A percentile compares a stretch with the other conserved stretches of the same genome.
These are phyloP conservation scores for Chimonanthus salicifolius DNA, from an alignment of 164 flowering plant species.

Conservation along the genomic window DNA sequence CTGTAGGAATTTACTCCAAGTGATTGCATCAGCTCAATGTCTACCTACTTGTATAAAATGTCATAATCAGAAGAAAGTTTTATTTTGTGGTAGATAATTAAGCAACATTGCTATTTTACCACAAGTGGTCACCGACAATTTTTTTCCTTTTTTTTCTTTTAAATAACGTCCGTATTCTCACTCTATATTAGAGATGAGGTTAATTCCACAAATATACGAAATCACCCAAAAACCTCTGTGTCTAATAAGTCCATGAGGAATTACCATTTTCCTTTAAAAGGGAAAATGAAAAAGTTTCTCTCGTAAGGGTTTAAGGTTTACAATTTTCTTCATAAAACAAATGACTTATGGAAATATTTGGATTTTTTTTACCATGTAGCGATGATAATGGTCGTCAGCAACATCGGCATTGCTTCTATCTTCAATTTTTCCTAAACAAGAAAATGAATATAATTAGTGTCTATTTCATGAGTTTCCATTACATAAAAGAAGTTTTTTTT, in stretches of 20 bases:
- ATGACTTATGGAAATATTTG: not conserved
- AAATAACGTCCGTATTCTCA: not conserved
- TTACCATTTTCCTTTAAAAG: no score
- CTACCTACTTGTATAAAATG: slow-evolving; percentile 1
- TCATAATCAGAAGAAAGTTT: not conserved
- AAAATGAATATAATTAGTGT: not conserved
- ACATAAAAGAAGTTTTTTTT: no score
- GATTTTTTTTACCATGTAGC: not conserved
- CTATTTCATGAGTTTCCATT: no score
- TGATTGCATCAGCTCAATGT: slow-evolving; percentile 49
- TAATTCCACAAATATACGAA: no score
- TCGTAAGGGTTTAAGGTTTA: no score
- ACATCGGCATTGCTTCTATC: slow-evolving; percentile 6
- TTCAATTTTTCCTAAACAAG: slow-evolving; percentile 2
- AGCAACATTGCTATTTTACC: not conserved
- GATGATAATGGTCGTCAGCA: slow-evolving; percentile 11
- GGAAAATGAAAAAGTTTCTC: no score
- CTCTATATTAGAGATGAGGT: not conserved
- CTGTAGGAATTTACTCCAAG: slow-evolving; percentile 55
- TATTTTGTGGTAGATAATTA: not conserved
- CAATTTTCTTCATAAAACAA: no score
- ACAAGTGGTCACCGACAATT: no score
- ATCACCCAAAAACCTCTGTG: no score
- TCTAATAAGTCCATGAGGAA: no score
- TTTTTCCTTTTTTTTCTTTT: no score